A percentile compares a stretch with the other conserved stretches of the same genome.
Conservation (phyloP, 495 filamentous ascomycete species). For the Xylaria telfairii region DNA sequence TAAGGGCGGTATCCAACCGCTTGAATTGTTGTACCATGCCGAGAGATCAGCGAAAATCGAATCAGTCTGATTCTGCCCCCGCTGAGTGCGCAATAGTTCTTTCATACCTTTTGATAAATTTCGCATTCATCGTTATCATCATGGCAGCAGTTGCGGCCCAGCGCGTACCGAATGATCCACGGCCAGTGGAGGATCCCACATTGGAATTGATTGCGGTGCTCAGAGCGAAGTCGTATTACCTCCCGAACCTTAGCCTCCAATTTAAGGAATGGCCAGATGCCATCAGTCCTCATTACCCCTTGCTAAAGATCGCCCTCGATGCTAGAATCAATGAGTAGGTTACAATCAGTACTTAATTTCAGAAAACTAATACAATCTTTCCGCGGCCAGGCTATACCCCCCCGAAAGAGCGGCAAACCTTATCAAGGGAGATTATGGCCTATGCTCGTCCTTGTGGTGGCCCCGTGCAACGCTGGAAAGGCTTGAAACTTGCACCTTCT, state of each 20-base stretch:
- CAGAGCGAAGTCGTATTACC: neutral
- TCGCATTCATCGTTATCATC: neutral
- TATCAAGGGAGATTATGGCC: neutral
- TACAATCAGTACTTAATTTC: neutral
- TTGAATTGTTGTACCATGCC: neutral
- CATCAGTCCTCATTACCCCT: neutral
- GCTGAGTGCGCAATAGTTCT: no score
- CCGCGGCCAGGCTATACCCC: neutral
- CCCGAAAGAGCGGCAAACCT: neutral
- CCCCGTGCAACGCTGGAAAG: neutral
- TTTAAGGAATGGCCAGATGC: slow-evolving; percentile 1
- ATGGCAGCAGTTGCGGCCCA: neutral
- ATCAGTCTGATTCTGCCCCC: no score
- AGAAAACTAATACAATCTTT: neutral
- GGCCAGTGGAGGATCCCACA: neutral
- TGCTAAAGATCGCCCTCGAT: neutral
- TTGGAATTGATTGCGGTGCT: neutral
- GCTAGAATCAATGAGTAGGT: neutral
- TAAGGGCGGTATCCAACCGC: neutral
- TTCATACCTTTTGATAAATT: neutral
- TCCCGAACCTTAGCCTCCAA: neutral
- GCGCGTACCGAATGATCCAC: neutral
- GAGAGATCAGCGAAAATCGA: neutral
- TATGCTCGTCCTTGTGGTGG: neutral
- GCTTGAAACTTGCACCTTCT: slow-evolving; percentile 7